Evolutionary conservation across 1,284 basidiomycete genomes (phyloP), one percentile per base, ranked within the genome.

Genomic region (Tilletia walkeri): DNA sequence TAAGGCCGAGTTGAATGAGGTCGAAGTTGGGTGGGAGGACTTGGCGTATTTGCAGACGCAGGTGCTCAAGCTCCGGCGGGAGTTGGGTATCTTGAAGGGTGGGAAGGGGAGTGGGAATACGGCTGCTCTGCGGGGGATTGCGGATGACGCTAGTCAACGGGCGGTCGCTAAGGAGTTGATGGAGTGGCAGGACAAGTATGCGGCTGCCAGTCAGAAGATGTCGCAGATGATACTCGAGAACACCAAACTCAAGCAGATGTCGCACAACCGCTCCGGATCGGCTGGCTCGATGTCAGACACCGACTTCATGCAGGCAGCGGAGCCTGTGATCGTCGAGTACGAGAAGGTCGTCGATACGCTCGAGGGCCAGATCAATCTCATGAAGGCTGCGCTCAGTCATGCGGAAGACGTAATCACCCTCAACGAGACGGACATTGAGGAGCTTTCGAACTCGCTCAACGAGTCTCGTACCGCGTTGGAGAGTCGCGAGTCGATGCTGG

Each of bases 11-110:
- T 88, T 95, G 72, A 96, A 95, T 84, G 92, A 95, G 85, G 91
- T 90, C 78, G 96, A 99, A 85, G 93, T 94, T 67, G 96, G 95
- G 3, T 99, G 95, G 95, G 95, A 98, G 76, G 95, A 99, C 84
- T 87, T 99, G 3, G 95, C 97, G 81, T 95, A 96, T 89, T 86
- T 99, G 63, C 96, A 98, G 85, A 74, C 73, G 9, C 77, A 78
- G 49, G 82, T 82, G 7, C 70, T 76, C 49, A 77, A 78, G 73
- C 86, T 99, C 65, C 89, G 96, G 65, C 93, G 91, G 84, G 94
- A 98, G 76, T 83, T 98, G 71, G 92, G 91, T 78, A 78, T 80
- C 12, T 84, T 94, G 76, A 92, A 92, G 83, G 89, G 91, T 47
- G 53, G 38, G 10, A 69, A 67, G 24, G 61, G 41, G 4, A 47